phyloP scores from a whole-genome alignment of 352 stramenopile genomes.

The Pythium rishiriense region DNA sequence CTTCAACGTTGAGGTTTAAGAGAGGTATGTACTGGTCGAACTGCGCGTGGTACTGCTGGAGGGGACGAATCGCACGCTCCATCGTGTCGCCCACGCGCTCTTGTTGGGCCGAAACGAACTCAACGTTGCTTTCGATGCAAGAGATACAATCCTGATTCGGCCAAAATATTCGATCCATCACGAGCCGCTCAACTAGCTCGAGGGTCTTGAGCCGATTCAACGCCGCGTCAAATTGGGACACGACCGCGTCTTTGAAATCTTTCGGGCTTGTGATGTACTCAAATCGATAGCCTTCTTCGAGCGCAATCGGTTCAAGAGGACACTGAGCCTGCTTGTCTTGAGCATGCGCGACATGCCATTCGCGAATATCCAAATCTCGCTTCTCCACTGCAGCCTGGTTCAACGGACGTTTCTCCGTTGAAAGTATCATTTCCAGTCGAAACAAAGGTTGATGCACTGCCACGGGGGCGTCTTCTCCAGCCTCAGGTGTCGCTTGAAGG shows the following conservation, averaged over 20 bases:
- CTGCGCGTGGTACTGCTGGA: constrained; percentile 78
- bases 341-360: constrained; percentile 58
- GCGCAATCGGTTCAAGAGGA: constrained; percentile 46
- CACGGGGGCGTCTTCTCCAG: not conserved
- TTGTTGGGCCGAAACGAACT: constrained; percentile 60
- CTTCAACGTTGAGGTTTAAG: constrained; percentile 89
- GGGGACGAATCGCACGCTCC: constrained; percentile 42
- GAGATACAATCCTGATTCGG: constrained; percentile 90
- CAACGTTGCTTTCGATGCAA: constrained; percentile 67
- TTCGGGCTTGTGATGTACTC: constrained; percentile 69
- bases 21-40: constrained; percentile 88
- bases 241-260: constrained; percentile 71
- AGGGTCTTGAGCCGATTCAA: constrained; percentile 85
- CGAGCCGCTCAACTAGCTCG: constrained; percentile 88
- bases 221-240: constrained; percentile 78
- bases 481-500: not conserved
- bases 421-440: constrained; percentile 73
- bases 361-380: constrained; percentile 54
- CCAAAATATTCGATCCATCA: constrained; percentile 97
- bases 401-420: constrained; percentile 44
- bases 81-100: constrained; percentile 50
- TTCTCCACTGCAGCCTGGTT: constrained; percentile 59
- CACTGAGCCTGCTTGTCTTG: constrained; percentile 55
- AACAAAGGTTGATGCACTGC: constrained; percentile 66
- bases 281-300: constrained; percentile 63